phyloP scores from a whole-genome alignment of 2,329 filamentous ascomycete species.

The Bipolaris sorokiniana region DNA sequence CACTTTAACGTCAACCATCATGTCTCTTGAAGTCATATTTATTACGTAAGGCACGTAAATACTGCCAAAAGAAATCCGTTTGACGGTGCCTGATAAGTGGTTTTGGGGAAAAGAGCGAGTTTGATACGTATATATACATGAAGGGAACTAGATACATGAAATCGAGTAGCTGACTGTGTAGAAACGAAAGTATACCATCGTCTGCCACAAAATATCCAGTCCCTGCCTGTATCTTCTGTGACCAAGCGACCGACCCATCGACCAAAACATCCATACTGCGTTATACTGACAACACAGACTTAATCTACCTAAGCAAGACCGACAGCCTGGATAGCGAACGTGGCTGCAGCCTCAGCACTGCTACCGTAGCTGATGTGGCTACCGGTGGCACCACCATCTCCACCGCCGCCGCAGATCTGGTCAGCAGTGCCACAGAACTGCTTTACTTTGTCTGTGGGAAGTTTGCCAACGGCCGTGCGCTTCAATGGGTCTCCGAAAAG shows the following conservation, averaged over 20 bases:
- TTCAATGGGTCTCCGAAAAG: constrained; percentile 44
- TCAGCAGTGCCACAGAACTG: constrained; percentile 39
- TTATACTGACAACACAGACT: background rate
- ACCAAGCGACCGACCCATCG: no score
- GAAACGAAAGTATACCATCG: background rate
- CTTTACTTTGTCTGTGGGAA: constrained; percentile 30
- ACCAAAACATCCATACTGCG: background rate
- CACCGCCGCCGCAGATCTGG: constrained; percentile 33
- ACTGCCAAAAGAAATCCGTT: no score
- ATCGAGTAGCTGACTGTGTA: constrained; percentile 11
- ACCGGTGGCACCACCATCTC: constrained; percentile 33
- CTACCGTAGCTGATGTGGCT: constrained; percentile 41
- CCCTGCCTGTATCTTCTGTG: background rate
- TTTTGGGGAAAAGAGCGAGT: constrained; percentile 58
- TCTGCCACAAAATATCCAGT: background rate
- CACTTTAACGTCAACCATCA: no score
- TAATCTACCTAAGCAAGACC: constrained; percentile 24
- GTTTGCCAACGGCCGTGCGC: constrained; percentile 27
- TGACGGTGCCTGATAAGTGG: no score
- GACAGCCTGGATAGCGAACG: constrained; percentile 34
- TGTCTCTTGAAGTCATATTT: no score
- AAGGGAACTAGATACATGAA: background rate
- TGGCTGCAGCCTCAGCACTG: constrained; percentile 35
- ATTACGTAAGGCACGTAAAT: no score
- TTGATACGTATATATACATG: constrained; percentile 52